Conservation (phyloP, 352 stramenopile species). For the Pilasporangium apinafurcum region DNA sequence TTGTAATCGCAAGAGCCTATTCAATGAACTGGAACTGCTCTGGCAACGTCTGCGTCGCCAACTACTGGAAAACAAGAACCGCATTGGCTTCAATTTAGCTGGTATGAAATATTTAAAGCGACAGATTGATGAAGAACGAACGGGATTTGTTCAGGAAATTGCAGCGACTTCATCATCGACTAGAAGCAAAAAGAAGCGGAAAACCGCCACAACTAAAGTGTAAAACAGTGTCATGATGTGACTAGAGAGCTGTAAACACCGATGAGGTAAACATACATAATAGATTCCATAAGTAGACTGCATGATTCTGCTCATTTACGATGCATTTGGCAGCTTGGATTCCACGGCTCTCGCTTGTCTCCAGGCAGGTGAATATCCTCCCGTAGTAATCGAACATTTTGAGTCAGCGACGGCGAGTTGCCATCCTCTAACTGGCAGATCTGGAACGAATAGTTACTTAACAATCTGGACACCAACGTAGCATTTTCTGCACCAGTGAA, state of each 20-base stretch:
- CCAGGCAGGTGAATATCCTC: conserved; percentile 16
- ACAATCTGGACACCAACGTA: conserved; percentile 51
- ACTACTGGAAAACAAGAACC: conserved; percentile 75
- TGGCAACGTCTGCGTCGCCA: conserved; percentile 70
- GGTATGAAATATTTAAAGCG: conserved; percentile 86
- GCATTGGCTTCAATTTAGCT: conserved; percentile 84
- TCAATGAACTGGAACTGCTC: conserved; percentile 75
- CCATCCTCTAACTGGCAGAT: conserved; percentile 80
- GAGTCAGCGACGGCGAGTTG: conserved; percentile 70
- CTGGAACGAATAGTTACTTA: conserved; percentile 75
- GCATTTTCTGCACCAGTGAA: conserved; percentile 66
- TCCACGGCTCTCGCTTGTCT: conserved; percentile 26
- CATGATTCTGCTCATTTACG: too few species aligned
- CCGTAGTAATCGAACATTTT: conserved; percentile 78
- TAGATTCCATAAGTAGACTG: too few species aligned
- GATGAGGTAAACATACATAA: too few species aligned
- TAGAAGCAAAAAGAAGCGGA: conserved; percentile 48
- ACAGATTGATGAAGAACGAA: conserved; percentile 72
- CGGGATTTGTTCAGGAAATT: conserved; percentile 75
- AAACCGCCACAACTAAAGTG: conserved; percentile 17
- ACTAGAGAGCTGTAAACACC: too few species aligned
- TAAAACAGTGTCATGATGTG: too few species aligned
- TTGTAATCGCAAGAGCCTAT: conserved; percentile 51
- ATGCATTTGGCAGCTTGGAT: conserved; percentile 25
- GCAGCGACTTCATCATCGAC: conserved; percentile 15